Percentiles rank a stretch among this genome's conserved stretches.
phyloP scores from a whole-genome alignment of 2,329 filamentous ascomycete species.

The Colletotrichum lini region DNA sequence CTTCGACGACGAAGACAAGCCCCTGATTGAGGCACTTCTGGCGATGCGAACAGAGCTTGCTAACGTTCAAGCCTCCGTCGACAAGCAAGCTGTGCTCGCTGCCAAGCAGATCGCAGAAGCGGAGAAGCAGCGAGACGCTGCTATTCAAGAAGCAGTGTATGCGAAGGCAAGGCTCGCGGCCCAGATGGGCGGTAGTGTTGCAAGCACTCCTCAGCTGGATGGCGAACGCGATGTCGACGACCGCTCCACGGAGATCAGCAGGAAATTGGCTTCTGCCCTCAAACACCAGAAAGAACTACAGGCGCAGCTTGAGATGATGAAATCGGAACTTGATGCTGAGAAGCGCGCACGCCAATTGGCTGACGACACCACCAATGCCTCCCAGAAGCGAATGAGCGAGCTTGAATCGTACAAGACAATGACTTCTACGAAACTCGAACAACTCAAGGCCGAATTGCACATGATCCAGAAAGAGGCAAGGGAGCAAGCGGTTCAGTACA shows the following conservation, averaged over 20 bases:
- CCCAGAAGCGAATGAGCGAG: slow-evolving; percentile 86
- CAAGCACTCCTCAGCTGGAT: slow-evolving; percentile 72
- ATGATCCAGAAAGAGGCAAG: slow-evolving; percentile 82
- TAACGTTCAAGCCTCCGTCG: slow-evolving; percentile 91
- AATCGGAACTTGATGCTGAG: slow-evolving; percentile 83
- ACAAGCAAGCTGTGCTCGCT: slow-evolving; percentile 87
- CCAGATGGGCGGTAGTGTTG: slow-evolving; percentile 75
- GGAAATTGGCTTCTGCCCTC: slow-evolving; percentile 86
- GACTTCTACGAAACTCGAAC: slow-evolving; percentile 87
- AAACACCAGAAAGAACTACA: slow-evolving; percentile 86
- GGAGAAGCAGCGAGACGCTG: slow-evolving; percentile 93
- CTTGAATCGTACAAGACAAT: slow-evolving; percentile 88
- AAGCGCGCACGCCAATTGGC: slow-evolving; percentile 85
- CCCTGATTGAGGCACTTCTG: slow-evolving; percentile 90
- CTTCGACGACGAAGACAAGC: slow-evolving; percentile 92
- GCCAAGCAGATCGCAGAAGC: slow-evolving; percentile 93
- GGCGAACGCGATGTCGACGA: slow-evolving; percentile 74
- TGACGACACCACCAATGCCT: slow-evolving; percentile 87
- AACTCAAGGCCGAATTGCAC: slow-evolving; percentile 87
- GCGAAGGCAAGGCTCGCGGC: slow-evolving; percentile 93
- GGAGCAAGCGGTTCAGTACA: slow-evolving; percentile 83
- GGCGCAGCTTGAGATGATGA: slow-evolving; percentile 78
- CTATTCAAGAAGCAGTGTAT: slow-evolving; percentile 95
- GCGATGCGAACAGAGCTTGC: slow-evolving; percentile 91
- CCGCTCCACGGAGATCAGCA: slow-evolving; percentile 81